Base-by-base conservation (phyloP, 169 alveolate species). In the Plasmodium sp. region DNA sequence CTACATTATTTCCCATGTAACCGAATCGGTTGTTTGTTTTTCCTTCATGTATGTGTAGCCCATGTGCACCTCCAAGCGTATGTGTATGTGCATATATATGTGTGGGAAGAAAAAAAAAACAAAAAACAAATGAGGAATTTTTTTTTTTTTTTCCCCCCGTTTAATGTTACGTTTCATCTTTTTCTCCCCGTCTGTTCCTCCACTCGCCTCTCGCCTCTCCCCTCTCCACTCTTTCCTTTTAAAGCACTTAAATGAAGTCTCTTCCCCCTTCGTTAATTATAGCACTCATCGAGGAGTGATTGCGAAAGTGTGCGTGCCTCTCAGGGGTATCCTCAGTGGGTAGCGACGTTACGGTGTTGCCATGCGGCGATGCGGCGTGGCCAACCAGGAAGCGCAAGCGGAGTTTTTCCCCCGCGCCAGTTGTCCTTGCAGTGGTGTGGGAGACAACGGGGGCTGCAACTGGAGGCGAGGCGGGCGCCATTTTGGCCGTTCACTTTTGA, bases 1-100 rank as follows among this genome's bases (percentile, higher is more conserved):
- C 27, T 56, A 16, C 12, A 56, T 16, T 6, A 14, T 27, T 51
- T 18, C 58, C 5, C n/a, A 31, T 31, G 36, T 33, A 14, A 82
- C 58, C 80, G 14, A 56, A 41, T 10, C 14, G 81, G 79, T 82
- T 82, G 90, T 82, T 82, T 82, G 90, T 82, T 82, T 82, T 34
- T 33, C 51, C 34, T 82, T 41, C 54, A 84, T 84, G 34, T 62
- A 5, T 56, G n/a, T 56, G 27, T 56, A 56, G 3, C 5, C 27
- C 27, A 14, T 56, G 72, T 56, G 72, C 4, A n/a, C 72, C 3
- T 56, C n/a, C n/a, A 56, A 56, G 22, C 27, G 72, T 56, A 56
- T 62, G 45, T 84, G 6, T 51, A 51, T 45, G 16, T 84, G 75
- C 43, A 84, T 58, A 48, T 34, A 83, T 83, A 45, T 81, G 36